These are phyloP conservation scores for Chlamydomonas incerta DNA, from an alignment of 139 green algal genomes.

Conservation along the genomic window DNA sequence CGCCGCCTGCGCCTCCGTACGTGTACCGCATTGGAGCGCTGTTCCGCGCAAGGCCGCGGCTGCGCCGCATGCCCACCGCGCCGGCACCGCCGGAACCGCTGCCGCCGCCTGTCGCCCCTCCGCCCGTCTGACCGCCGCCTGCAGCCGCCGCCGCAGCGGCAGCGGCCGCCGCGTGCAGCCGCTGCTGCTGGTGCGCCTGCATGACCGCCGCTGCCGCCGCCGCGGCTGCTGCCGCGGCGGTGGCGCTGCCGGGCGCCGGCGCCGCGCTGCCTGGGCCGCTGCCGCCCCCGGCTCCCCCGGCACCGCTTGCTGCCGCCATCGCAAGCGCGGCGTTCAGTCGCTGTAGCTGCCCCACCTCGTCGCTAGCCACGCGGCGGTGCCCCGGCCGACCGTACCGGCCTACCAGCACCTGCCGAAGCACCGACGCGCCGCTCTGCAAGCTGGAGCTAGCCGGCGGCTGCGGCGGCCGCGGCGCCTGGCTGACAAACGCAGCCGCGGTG, in stretches of 20 bases:
- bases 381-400: not conserved
- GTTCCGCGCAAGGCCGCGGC: slow-evolving; percentile 12
- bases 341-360: slow-evolving; percentile 2
- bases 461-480: too few species aligned
- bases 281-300: not conserved
- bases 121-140: not conserved
- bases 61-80: not conserved
- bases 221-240: not conserved
- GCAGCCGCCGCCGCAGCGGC: too few species aligned
- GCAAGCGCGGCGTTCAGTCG: not conserved
- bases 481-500: too few species aligned
- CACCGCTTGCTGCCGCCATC: not conserved
- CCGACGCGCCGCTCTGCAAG: not conserved
- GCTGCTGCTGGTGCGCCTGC: slow-evolving; percentile 1
- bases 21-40: slow-evolving; percentile 40
- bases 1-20: not conserved
- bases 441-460: too few species aligned
- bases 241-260: too few species aligned
- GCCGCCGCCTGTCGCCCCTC: not conserved
- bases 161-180: not conserved
- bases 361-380: slow-evolving; percentile 14
- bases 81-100: too few species aligned
- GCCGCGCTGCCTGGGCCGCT: not conserved
- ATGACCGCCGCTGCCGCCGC: not conserved
- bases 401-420: not conserved